A percentile compares a stretch with the other conserved stretches of the same genome.
phyloP scores from a whole-genome alignment of 2,329 filamentous ascomycete genomes.

The Beauveria medogensis region DNA sequence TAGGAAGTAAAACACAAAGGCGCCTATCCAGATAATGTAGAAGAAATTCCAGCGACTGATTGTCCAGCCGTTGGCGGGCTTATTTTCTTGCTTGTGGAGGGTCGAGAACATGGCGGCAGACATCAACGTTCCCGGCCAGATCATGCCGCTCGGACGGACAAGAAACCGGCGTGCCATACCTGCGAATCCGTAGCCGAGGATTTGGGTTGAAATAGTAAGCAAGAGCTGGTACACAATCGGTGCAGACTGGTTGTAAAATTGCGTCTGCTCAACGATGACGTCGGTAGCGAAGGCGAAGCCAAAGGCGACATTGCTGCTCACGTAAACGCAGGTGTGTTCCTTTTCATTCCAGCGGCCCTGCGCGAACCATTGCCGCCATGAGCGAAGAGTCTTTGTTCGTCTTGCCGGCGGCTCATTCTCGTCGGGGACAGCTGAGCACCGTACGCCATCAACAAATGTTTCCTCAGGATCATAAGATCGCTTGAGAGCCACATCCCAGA shows the following conservation, averaged over 20 bases:
- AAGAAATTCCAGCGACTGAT: slow-evolving; percentile 83
- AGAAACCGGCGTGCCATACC: slow-evolving; percentile 74
- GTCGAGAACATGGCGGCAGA: slow-evolving; percentile 86
- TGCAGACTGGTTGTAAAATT: slow-evolving; percentile 79
- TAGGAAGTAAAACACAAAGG: slow-evolving; percentile 77
- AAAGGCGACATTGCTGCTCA: slow-evolving; percentile 83
- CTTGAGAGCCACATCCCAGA: slow-evolving; percentile 71
- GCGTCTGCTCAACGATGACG: slow-evolving; percentile 82
- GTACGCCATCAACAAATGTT: slow-evolving; percentile 42
- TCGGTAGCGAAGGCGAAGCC: slow-evolving; percentile 85
- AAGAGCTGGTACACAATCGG: slow-evolving; percentile 71
- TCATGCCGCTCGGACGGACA: slow-evolving; percentile 80
- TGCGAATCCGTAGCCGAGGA: slow-evolving; percentile 79
- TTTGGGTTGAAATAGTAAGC: slow-evolving; percentile 77
- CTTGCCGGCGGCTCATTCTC: slow-evolving; percentile 13
- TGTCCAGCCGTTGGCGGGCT: slow-evolving; percentile 71
- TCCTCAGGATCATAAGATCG: slow-evolving; percentile 44
- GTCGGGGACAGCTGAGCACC: slow-evolving; percentile 16
- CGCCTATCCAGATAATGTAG: slow-evolving; percentile 59
- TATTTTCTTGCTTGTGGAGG: slow-evolving; percentile 77
- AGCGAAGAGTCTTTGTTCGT: slow-evolving; percentile 24
- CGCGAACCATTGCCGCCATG: slow-evolving; percentile 63
- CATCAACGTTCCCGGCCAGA: slow-evolving; percentile 84
- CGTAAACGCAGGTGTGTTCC: slow-evolving; percentile 81
- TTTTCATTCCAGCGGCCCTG: slow-evolving; percentile 84